These are phyloP conservation scores for Paragyromitra xinjiangensis DNA, from an alignment of 495 filamentous ascomycete genomes.

Conservation along the genomic window DNA sequence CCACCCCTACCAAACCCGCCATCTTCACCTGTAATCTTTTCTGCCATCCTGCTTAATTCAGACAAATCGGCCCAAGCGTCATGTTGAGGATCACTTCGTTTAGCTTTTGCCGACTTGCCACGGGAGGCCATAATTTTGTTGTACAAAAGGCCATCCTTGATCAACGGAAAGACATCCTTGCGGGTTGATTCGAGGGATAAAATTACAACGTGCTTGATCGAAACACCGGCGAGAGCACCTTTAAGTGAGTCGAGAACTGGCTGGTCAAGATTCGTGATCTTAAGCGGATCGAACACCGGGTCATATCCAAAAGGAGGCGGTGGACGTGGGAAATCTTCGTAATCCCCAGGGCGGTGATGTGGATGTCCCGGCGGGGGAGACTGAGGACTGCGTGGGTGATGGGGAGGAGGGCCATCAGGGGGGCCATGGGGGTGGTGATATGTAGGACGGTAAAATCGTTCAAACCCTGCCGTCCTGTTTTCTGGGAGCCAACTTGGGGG, in stretches of 20 bases:
- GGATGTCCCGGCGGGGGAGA: constrained; percentile 1
- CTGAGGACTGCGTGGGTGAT: not conserved
- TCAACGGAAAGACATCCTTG: constrained; percentile 63
- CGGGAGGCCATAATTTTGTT: constrained; percentile 59
- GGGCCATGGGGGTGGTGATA: constrained; percentile 6
- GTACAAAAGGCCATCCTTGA: constrained; percentile 60
- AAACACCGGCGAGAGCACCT: constrained; percentile 57
- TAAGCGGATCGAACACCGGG: constrained; percentile 60
- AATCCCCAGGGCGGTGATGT: constrained; percentile 4
- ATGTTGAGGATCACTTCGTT: not conserved
- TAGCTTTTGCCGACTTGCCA: constrained; percentile 9
- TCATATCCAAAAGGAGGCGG: constrained; percentile 55
- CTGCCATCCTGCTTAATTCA: constrained; percentile 59
- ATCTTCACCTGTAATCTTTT: constrained; percentile 62
- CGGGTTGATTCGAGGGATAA: constrained; percentile 63
- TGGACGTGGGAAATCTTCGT: constrained; percentile 13
- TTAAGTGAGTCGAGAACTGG: constrained; percentile 59
- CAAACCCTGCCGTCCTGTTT: constrained; percentile 20
- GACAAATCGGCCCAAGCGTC: constrained; percentile 53
- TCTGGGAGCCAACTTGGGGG: constrained; percentile 42
- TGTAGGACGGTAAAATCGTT: constrained; percentile 27
- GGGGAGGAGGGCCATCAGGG: not conserved
- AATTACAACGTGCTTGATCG: constrained; percentile 62
- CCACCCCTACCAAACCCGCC: constrained; percentile 58
- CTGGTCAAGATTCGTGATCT: constrained; percentile 61